Conservation (phyloP, 78 protist genomes). For the Tieghemostelium lacteum region DNA sequence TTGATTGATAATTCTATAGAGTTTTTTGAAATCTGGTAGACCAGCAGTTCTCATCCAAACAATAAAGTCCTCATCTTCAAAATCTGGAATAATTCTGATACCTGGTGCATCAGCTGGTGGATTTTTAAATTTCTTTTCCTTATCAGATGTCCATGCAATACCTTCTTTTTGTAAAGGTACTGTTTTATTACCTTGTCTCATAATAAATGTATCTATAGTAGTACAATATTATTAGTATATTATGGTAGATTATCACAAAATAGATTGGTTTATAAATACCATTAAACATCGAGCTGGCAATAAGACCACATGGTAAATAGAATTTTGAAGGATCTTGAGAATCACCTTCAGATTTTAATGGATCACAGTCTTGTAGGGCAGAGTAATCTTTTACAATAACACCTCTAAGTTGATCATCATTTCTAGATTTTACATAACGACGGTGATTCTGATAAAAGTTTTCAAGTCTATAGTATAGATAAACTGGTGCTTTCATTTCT, state of each 20-base stretch:
- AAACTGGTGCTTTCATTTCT: constrained; percentile 86
- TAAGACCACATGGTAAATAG: constrained; percentile 95
- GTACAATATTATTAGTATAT: background rate
- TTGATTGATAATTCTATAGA: constrained; percentile 71
- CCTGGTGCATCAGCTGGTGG: constrained; percentile 64
- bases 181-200: background rate
- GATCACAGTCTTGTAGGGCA: constrained; percentile 86
- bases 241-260: background rate
- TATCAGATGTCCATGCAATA: constrained; percentile 93
- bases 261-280: constrained; percentile 57
- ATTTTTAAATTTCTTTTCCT: constrained; percentile 84
- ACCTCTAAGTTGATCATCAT: constrained; percentile 69
- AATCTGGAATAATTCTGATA: constrained; percentile 62
- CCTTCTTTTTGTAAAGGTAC: constrained; percentile 74
- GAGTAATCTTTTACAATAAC: constrained; percentile 2
- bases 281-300: constrained; percentile 92
- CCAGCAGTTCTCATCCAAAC: constrained; percentile 98
- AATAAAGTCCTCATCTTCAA: constrained; percentile 90
- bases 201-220: background rate
- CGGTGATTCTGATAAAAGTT: constrained; percentile 96
- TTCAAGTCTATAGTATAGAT: constrained; percentile 91
- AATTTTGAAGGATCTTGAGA: background rate
- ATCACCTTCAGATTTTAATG: constrained; percentile 64
- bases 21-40: constrained; percentile 96
- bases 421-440: constrained; percentile 82